Evolutionary conservation across 306 rosid species (phyloP), one percentile per base, ranked within the genome.

Genomic region (Pueraria montana): DNA sequence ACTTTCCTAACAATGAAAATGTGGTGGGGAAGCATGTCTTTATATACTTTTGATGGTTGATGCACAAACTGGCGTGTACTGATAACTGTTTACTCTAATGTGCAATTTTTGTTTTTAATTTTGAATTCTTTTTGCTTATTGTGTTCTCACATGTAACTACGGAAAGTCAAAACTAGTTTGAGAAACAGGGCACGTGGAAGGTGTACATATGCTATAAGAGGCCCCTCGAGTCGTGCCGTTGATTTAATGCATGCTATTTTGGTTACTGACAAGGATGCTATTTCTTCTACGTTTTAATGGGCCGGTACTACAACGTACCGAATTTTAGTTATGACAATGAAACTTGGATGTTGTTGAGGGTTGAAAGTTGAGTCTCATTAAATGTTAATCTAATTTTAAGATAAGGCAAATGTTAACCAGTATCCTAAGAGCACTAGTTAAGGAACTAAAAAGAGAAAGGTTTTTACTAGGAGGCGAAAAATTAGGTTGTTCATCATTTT

Each of bases 341-440:
- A 38, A 11, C 53, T 34, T 21, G 2, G 75, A 43, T 23, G 12
- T 45, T 45, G 75, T 43, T 71, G 8, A 24, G 6, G 32, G 74
- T 69, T 69, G 12, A 69, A 69, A 69, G 34, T 69, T 43, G 74
- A 21, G 12, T 42, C 12, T 24, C 26, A 26, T 61, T 61, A 61
- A 61, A 17, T 32, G 2, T 64, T 34, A 56, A 30, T 64, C 23
- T 13, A 18, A 5, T 16, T 56, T 27, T n/a, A n/a, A n/a, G n/a
- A n/a, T n/a, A n/a, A n/a, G n/a, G n/a, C n/a, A n/a, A n/a, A n/a
- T n/a, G n/a, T n/a, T n/a, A n/a, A n/a, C n/a, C n/a, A n/a, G n/a
- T n/a, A n/a, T n/a, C n/a, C n/a, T n/a, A n/a, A n/a, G n/a, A n/a
- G n/a, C n/a, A n/a, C n/a, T n/a, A n/a, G n/a, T n/a, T n/a, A n/a